A percentile compares a stretch with the other conserved stretches of the same genome.
Conservation (phyloP, 768 basidiomycete genomes). For the Pulveroboletus ravenelii region DNA sequence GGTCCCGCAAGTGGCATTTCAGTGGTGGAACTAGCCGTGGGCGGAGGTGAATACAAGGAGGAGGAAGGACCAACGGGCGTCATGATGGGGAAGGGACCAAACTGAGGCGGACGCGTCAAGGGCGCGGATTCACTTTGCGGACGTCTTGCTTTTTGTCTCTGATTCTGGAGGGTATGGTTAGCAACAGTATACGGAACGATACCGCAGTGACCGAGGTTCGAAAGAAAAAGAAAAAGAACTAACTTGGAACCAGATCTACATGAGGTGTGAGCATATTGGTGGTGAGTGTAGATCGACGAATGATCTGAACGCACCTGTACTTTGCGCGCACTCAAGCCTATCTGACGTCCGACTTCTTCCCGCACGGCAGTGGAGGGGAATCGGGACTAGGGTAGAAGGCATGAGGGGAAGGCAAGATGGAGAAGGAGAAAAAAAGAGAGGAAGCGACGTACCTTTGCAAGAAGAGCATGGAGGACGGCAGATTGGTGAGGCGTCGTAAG, state of each 20-base stretch:
- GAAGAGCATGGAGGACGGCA: slow-evolving; percentile 77
- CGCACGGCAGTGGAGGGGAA: slow-evolving; percentile 86
- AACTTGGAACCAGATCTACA: slow-evolving; percentile 88
- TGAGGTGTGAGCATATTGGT: slow-evolving; percentile 10
- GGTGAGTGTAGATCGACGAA: not conserved
- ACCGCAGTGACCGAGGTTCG: not conserved
- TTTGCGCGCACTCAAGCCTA: slow-evolving; percentile 86
- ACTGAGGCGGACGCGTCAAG: slow-evolving; percentile 53
- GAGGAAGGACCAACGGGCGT: slow-evolving; percentile 32
- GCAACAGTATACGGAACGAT: not conserved
- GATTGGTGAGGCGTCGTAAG: slow-evolving; percentile 87
- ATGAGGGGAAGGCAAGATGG: not conserved
- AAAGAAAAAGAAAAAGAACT: not conserved
- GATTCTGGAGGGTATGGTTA: slow-evolving; percentile 50
- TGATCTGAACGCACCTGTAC: slow-evolving; percentile 63
- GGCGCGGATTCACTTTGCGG: slow-evolving; percentile 60
- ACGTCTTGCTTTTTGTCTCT: slow-evolving; percentile 80
- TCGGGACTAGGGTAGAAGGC: slow-evolving; percentile 54
- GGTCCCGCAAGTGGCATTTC: slow-evolving; percentile 14
- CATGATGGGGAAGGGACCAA: slow-evolving; percentile 53
- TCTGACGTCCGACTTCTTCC: slow-evolving; percentile 81
- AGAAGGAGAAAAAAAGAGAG: not conserved
- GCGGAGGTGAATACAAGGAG: slow-evolving; percentile 12
- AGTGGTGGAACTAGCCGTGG: not conserved
- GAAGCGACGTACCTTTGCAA: slow-evolving; percentile 63